Conservation (phyloP, 2,329 filamentous ascomycete species). For the Aotearoamyces nothofagi region DNA sequence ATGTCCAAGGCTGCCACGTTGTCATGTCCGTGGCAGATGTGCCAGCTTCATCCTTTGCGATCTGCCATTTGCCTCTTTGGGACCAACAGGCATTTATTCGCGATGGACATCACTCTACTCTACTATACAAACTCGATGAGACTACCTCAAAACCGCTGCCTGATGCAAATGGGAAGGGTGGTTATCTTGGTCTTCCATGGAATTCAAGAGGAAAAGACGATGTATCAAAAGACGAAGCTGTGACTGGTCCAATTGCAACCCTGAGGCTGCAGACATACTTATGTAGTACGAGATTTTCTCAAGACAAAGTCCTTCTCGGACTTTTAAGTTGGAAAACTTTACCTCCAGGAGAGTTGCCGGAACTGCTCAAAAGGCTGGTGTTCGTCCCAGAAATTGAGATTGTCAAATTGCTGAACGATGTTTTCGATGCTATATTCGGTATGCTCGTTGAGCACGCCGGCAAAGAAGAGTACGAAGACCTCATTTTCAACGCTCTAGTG, state of each 20-base stretch:
- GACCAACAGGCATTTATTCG: constrained; percentile 77
- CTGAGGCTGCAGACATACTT: constrained; percentile 71
- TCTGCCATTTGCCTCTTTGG: constrained; percentile 91
- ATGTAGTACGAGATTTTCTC: constrained; percentile 88
- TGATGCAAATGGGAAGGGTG: constrained; percentile 56
- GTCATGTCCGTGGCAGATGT: constrained; percentile 82
- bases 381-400: constrained; percentile 97
- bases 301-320: constrained; percentile 74
- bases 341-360: constrained; percentile 53
- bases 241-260: constrained; percentile 68
- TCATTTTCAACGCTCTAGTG: constrained; percentile 82
- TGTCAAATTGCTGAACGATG: constrained; percentile 80
- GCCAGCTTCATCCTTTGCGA: constrained; percentile 75
- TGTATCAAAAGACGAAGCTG: constrained; percentile 52
- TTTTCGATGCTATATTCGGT: constrained; percentile 82
- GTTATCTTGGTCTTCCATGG: constrained; percentile 79
- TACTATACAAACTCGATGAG: constrained; percentile 87
- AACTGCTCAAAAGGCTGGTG: constrained; percentile 65
- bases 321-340: constrained; percentile 77
- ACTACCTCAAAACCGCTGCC: constrained; percentile 56
- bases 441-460: constrained; percentile 85
- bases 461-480: constrained; percentile 81
- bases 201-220: constrained; percentile 50
- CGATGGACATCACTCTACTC: constrained; percentile 67
- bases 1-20: constrained; percentile 72